These are phyloP conservation scores for Aspergillus vadensis DNA, from an alignment of 2,329 filamentous ascomycete genomes.

Conservation along the genomic window DNA sequence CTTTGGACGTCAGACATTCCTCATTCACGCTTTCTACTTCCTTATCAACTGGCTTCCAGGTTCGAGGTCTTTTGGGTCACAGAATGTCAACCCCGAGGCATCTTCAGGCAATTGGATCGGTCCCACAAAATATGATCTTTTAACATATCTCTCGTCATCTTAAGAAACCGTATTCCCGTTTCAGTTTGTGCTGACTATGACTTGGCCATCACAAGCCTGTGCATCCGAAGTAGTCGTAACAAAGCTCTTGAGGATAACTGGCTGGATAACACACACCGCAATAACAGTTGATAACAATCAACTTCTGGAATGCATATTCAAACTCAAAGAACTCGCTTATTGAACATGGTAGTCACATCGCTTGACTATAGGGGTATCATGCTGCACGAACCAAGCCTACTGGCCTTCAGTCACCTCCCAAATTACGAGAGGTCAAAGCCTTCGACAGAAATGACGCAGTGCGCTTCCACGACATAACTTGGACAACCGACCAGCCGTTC, in stretches of 20 bases:
- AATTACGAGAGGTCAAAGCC: neutral
- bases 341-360: neutral
- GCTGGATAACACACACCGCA: too few relatives aligned
- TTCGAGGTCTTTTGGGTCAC: too few relatives aligned
- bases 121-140: neutral
- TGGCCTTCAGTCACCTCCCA: neutral
- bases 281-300: neutral
- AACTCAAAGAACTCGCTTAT: neutral
- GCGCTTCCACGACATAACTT: neutral
- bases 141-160: too few relatives aligned
- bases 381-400: conserved; percentile 6
- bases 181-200: too few relatives aligned
- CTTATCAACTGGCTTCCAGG: too few relatives aligned
- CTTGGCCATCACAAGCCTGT: too few relatives aligned
- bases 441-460: too few relatives aligned
- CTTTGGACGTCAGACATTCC: neutral
- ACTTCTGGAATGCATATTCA: neutral
- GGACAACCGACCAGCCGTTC: neutral
- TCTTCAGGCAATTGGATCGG: neutral
- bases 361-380: conserved; percentile 3
- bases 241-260: too few relatives aligned
- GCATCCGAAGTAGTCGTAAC: too few relatives aligned
- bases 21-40: too few relatives aligned
- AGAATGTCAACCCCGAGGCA: too few relatives aligned
- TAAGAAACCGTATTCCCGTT: too few relatives aligned